These are phyloP conservation scores for Linnemannia hyalina DNA, from an alignment of 192 early-diverging fungal genomes.

Conservation along the genomic window DNA sequence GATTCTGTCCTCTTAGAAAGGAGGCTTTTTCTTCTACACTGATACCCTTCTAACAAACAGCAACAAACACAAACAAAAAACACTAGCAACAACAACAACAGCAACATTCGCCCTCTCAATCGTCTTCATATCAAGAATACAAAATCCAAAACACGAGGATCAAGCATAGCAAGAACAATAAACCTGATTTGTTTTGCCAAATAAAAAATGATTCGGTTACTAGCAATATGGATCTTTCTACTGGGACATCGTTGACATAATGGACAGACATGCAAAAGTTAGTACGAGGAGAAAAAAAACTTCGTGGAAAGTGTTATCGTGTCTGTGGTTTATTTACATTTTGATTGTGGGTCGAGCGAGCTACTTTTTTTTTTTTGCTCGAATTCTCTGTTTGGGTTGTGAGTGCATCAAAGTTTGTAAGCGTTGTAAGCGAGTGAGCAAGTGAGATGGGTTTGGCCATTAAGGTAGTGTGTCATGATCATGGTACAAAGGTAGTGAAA, in stretches of 20 bases:
- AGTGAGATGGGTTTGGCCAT: background rate
- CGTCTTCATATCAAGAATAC: no score
- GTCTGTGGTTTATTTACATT: background rate
- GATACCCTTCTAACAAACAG: background rate
- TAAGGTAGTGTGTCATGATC: background rate
- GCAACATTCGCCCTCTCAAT: background rate
- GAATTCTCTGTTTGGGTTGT: background rate
- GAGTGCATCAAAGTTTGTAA: background rate
- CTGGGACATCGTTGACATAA: no score
- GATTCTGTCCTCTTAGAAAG: slow-evolving; percentile 26
- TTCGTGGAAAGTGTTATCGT: background rate
- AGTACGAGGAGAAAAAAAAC: no score
- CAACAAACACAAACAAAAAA: background rate
- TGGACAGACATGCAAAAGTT: no score
- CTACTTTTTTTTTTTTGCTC: background rate
- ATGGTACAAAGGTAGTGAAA: background rate
- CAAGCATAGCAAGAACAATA: no score
- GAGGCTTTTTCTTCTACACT: background rate
- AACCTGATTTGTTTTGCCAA: no score
- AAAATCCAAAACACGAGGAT: no score
- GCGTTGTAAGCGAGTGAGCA: background rate
- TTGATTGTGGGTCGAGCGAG: background rate
- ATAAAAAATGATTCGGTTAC: no score
- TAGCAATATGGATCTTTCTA: no score
- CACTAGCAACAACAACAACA: background rate